Evolutionary conservation across 2,329 filamentous ascomycete genomes (phyloP).

Genomic region (Didymella exigua): DNA sequence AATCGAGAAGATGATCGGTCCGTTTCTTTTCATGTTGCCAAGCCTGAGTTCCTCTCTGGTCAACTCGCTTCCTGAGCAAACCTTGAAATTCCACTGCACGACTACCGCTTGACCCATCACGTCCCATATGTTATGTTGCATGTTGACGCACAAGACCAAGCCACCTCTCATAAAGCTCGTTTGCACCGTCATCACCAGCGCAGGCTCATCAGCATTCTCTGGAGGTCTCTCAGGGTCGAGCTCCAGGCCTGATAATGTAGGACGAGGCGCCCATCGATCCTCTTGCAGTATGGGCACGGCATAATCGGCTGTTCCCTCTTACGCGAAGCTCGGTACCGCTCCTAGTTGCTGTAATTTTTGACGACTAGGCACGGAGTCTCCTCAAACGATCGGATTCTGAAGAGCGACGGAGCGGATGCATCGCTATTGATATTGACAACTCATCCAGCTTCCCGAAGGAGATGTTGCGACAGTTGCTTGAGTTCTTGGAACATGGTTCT

Average conservation of each 20-base stretch:
- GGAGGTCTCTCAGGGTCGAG: slow-evolving; percentile 21
- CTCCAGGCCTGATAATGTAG: slow-evolving; percentile 47
- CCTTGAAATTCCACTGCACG: slow-evolving; percentile 57
- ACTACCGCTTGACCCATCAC: slow-evolving; percentile 57
- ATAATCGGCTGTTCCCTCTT: slow-evolving; percentile 48
- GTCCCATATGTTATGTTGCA: slow-evolving; percentile 59
- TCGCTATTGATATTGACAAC: slow-evolving; percentile 41
- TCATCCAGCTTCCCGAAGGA: slow-evolving; percentile 57
- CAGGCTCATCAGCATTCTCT: slow-evolving; percentile 25
- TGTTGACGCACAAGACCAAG: slow-evolving; percentile 56
- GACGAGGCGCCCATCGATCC: slow-evolving; percentile 44
- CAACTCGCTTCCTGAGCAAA: slow-evolving; percentile 54
- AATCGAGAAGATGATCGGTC: neutral
- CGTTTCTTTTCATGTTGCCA: slow-evolving; percentile 46
- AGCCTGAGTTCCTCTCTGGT: slow-evolving; percentile 51
- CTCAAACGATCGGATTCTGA: neutral
- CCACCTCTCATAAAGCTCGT: slow-evolving; percentile 57
- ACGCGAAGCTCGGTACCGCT: slow-evolving; percentile 48
- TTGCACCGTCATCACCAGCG: slow-evolving; percentile 55
- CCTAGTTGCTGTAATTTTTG: neutral
- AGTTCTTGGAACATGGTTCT: slow-evolving; percentile 14
- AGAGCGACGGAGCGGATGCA: slow-evolving; percentile 35
- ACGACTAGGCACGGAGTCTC: neutral
- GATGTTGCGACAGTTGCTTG: slow-evolving; percentile 44
- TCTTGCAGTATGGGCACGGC: slow-evolving; percentile 59